phyloP scores from a whole-genome alignment of 2,329 filamentous ascomycete genomes.

The Didymella sp. region DNA sequence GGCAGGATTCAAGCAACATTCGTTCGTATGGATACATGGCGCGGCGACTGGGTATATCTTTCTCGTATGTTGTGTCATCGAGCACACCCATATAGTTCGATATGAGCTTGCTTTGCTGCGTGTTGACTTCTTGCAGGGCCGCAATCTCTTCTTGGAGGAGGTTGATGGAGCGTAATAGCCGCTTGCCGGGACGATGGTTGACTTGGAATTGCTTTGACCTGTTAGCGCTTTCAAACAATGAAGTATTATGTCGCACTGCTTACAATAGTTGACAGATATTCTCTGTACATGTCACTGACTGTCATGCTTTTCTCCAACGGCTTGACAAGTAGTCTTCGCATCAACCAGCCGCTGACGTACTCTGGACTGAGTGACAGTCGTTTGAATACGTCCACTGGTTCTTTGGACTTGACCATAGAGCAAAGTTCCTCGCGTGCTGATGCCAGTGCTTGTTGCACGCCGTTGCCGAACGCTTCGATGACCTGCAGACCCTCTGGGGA shows the following conservation, averaged over 20 bases:
- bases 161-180: constrained; percentile 44
- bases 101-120: constrained; percentile 38
- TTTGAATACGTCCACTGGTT: constrained; percentile 18
- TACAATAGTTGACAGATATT: constrained; percentile 43
- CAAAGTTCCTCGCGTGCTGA: constrained; percentile 36
- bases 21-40: constrained; percentile 35
- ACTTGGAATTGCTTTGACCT: constrained; percentile 44
- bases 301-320: constrained; percentile 38
- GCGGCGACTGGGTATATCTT: constrained; percentile 27
- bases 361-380: constrained; percentile 37
- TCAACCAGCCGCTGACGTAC: constrained; percentile 42
- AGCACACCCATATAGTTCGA: constrained; percentile 36
- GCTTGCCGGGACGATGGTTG: constrained; percentile 43
- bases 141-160: constrained; percentile 42
- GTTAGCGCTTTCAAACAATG: constrained; percentile 15
- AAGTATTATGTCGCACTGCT: constrained; percentile 5
- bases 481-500: constrained; percentile 23
- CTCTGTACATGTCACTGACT: constrained; percentile 41
- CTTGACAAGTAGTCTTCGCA: constrained; percentile 39
- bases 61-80: constrained; percentile 34
- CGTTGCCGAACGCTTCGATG: constrained; percentile 28
- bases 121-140: constrained; percentile 33
- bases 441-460: constrained; percentile 20
- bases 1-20: constrained; percentile 31
- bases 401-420: constrained; percentile 30